phyloP scores from a whole-genome alignment of 192 early-diverging fungal genomes.

The Bifiguratus adelaidae region DNA sequence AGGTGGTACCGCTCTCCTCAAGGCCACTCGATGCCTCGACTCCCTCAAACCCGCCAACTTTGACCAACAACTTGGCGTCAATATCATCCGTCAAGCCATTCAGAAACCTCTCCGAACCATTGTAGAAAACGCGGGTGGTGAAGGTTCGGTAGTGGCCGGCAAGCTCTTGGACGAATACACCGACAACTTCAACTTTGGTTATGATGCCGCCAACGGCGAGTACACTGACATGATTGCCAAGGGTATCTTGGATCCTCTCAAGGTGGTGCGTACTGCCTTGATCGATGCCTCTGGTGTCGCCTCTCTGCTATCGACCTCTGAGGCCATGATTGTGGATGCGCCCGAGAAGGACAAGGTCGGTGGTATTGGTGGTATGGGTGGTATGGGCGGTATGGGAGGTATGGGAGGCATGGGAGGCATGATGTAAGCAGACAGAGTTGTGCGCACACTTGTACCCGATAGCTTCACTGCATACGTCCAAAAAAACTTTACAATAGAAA shows the following conservation, averaged over 20 bases:
- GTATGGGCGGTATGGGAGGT: constrained; percentile 43
- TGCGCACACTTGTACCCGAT: too few relatives aligned
- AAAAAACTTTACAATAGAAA: too few relatives aligned
- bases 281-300: constrained; percentile 97
- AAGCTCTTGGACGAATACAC: constrained; percentile 76
- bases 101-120: constrained; percentile 89
- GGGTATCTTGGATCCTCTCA: constrained; percentile 97
- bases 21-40: constrained; percentile 79
- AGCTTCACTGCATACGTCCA: too few relatives aligned
- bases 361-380: constrained; percentile 57
- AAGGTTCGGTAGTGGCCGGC: constrained; percentile 94
- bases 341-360: constrained; percentile 56
- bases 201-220: constrained; percentile 83
- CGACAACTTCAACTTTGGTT: constrained; percentile 86
- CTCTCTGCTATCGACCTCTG: constrained; percentile 93
- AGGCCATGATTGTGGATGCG: constrained; percentile 97
- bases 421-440: constrained; percentile 37
- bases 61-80: constrained; percentile 98
- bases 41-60: constrained; percentile 88
- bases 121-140: constrained; percentile 94
- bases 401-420: constrained; percentile 82
- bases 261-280: constrained; percentile 97
- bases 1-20: constrained; percentile 94
- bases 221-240: constrained; percentile 96
- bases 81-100: constrained; percentile 92